These are phyloP conservation scores for Alternaria consortialis DNA, from an alignment of 2,329 filamentous ascomycete species.

Conservation along the genomic window DNA sequence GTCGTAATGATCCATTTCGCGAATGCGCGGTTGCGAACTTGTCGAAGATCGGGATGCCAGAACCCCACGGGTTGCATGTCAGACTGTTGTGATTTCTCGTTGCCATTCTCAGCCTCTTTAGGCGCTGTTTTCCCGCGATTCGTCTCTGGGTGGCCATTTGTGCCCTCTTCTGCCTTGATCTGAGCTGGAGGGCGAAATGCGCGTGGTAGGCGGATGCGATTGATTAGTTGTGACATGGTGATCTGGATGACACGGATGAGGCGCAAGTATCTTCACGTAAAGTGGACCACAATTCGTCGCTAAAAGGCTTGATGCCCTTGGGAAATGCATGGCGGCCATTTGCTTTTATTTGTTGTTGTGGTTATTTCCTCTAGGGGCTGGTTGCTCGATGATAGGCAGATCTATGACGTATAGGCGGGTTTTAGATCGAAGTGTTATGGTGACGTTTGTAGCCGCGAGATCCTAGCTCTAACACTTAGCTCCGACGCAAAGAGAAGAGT, in stretches of 20 bases:
- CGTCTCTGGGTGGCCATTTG: constrained; percentile 16
- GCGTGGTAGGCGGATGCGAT: constrained; percentile 16
- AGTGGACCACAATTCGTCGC: neutral
- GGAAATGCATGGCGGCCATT: constrained; percentile 14
- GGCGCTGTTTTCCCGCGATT: constrained; percentile 14
- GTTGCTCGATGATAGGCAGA: constrained; percentile 1
- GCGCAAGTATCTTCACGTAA: neutral
- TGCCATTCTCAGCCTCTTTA: constrained; percentile 18
- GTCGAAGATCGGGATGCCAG: constrained; percentile 53
- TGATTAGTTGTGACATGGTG: constrained; percentile 1
- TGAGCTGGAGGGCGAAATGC: constrained; percentile 22
- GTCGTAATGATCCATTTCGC: constrained; percentile 56
- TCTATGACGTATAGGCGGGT: constrained; percentile 18
- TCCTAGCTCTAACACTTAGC: constrained; percentile 3
- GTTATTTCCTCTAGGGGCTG: neutral
- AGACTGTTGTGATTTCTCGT: constrained; percentile 19
- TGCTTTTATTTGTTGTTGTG: constrained; percentile 12
- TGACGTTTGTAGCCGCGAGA: constrained; percentile 16
- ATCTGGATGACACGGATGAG: neutral
- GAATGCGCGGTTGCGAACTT: constrained; percentile 53
- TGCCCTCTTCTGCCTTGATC: constrained; percentile 18
- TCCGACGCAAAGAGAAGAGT: neutral
- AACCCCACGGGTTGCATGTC: constrained; percentile 55
- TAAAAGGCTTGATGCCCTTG: constrained; percentile 6
- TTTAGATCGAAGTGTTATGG: constrained; percentile 8